Conservation (phyloP, 2,329 filamentous ascomycete genomes). For the Apiospora pterosperma region DNA sequence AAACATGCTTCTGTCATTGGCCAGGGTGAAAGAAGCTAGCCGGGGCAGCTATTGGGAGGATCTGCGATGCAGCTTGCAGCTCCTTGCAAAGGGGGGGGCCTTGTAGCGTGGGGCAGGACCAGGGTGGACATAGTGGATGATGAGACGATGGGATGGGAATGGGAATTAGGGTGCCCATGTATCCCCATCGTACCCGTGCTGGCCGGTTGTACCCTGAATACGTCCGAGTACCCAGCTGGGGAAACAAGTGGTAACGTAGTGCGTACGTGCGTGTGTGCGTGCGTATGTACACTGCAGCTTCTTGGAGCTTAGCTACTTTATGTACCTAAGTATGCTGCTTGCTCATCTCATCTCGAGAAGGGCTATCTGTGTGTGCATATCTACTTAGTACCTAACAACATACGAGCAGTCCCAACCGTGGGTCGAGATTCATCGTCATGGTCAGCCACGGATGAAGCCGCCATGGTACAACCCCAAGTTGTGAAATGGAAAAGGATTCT, state of each 20-base stretch:
- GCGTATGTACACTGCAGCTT: neutral
- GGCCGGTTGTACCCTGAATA: conserved; percentile 3
- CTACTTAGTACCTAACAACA: too few relatives aligned
- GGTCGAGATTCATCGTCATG: neutral
- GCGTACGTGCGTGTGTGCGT: conserved; percentile 1
- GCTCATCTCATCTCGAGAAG: conserved; percentile 1
- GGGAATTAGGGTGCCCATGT: neutral
- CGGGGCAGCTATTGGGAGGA: conserved; percentile 4
- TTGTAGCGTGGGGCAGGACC: neutral
- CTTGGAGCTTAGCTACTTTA: neutral
- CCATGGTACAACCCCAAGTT: neutral
- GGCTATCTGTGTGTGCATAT: neutral
- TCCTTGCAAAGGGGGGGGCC: neutral
- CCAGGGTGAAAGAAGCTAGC: neutral
- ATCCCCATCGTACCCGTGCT: neutral
- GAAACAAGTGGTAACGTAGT: conserved; percentile 1
- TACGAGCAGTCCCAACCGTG: neutral
- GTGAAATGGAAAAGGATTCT: neutral
- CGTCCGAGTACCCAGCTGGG: neutral
- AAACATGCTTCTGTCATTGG: neutral
- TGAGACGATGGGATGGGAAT: neutral
- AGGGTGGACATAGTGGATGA: neutral
- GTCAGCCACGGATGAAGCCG: neutral
- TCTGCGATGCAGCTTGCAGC: conserved; percentile 3
- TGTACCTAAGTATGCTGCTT: neutral